Base-by-base conservation (phyloP, 108 stramenopile genomes). In the Nitzschia sp. region DNA sequence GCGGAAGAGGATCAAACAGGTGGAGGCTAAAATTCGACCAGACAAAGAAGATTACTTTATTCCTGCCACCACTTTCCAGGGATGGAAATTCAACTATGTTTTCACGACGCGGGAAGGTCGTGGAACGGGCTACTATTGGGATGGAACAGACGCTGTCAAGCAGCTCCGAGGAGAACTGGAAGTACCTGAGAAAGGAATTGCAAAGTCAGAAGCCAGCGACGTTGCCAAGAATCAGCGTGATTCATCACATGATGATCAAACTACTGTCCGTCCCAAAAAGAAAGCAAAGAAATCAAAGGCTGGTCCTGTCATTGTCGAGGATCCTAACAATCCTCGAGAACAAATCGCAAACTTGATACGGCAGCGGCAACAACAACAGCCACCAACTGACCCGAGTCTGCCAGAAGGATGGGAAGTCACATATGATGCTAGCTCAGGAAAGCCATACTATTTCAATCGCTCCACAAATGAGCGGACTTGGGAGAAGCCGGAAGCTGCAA, bases 41-140 rank as follows among this genome's bases (percentile, higher is more conserved):
- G 87, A 88, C 20, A 70, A 88, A 54, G 53, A 68, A 37, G 69
- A 77, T 3, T 94, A 91, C 55, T 94, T 86, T 54, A 73, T 88
- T 17, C 56, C 70, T 14, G 71, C 86, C 0, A 48, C 65, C 37
- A 80, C 81, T 7, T 94, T 91, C 68, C 74, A 79, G 53, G 90
- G 90, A 10, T 86, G 60, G 53, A 91, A 88, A 62, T 85, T 78
- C 61, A 85, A 91, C 70, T 94, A 94, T 70, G 73, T 94, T 14
- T 94, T 91, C 71, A 94, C 93, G 2, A 91, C 90, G 43, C 20
- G 78, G 53, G 73, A 73, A 62, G 71, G 65, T 53, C 62, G 81
- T 40, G 81, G 82, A n/a, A 90, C 88, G 11, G 92, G 92, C 6
- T 93, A 93, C 63, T 93, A 84, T 72, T 93, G 92, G 92, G 92